A percentile compares a stretch with the other conserved stretches of the same genome.
Conservation (phyloP, 208 protist species). For the Acanthamoeba sp. region DNA sequence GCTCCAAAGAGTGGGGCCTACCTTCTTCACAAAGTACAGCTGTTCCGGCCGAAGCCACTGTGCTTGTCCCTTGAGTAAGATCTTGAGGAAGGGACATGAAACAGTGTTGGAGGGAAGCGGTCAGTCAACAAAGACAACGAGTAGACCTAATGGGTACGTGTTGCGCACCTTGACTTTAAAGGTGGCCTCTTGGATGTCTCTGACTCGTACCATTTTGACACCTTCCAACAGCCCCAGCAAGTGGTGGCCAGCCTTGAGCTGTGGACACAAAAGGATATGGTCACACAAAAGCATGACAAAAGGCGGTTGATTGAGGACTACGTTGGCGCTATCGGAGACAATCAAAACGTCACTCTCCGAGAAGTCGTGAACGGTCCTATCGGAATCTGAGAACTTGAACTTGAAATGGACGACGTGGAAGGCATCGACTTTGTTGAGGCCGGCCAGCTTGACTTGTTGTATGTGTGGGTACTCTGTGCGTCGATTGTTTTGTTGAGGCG, state of each 20-base stretch:
- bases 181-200: background rate
- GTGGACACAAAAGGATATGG: too few species aligned
- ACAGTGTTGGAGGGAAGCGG: background rate
- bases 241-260: constrained; percentile 14
- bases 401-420: constrained; percentile 72
- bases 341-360: constrained; percentile 75
- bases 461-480: background rate
- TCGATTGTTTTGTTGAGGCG: background rate
- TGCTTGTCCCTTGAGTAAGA: background rate
- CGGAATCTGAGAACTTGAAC: background rate
- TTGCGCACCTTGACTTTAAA: constrained; percentile 19
- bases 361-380: background rate
- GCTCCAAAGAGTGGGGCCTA: background rate
- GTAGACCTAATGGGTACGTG: too few species aligned
- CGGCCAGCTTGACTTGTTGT: constrained; percentile 34
- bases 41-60: background rate
- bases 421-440: constrained; percentile 34
- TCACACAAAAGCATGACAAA: too few species aligned
- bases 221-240: constrained; percentile 70
- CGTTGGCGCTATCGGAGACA: background rate
- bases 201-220: background rate
- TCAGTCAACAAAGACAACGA: too few species aligned
- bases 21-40: constrained; percentile 26
- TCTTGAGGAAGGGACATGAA: too few species aligned
- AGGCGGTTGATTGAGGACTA: too few species aligned